Evolutionary conservation across 106 monocot genomes (phyloP).

Genomic region (Dactylorhiza incarnata): DNA sequence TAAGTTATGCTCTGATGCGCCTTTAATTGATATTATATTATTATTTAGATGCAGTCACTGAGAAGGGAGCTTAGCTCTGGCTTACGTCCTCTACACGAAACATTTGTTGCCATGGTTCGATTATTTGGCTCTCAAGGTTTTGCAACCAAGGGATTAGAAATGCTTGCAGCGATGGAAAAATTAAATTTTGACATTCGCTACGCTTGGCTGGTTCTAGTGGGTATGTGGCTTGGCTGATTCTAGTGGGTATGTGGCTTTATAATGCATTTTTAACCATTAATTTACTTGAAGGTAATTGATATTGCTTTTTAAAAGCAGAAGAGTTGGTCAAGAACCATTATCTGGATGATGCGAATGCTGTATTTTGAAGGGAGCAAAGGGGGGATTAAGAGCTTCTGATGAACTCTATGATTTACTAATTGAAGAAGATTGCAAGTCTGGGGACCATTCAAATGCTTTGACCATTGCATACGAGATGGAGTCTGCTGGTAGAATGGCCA

Average conservation of each 20-base stretch:
- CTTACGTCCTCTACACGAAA: conserved; percentile 74
- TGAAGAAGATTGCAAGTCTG: conserved; percentile 93
- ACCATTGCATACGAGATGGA: conserved; percentile 99
- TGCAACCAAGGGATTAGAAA: conserved; percentile 80
- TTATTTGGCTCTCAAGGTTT: conserved; percentile 83
- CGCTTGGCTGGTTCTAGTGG: conserved; percentile 92
- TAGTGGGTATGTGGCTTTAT: conserved; percentile 53
- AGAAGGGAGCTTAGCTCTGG: conserved; percentile 92
- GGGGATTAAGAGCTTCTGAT: conserved; percentile 88
- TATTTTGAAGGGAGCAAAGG: conserved; percentile 83
- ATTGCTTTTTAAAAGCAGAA: conserved; percentile 37
- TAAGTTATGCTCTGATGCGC: not conserved
- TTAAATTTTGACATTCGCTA: conserved; percentile 83
- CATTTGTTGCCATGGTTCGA: conserved; percentile 78
- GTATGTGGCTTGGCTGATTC: conserved; percentile 74
- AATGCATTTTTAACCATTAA: not conserved
- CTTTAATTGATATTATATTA: not conserved
- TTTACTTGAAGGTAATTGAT: conserved; percentile 10
- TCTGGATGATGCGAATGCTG: conserved; percentile 77
- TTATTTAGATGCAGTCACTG: conserved; percentile 90
- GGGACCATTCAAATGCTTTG: conserved; percentile 97
- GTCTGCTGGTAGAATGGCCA: conserved; percentile 95
- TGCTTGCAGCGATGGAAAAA: conserved; percentile 95
- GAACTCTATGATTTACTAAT: conserved; percentile 90
- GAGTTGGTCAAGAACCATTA: conserved; percentile 68